Base-by-base conservation (phyloP, 2,329 filamentous ascomycete species). In the Microcyclospora pomicola region DNA sequence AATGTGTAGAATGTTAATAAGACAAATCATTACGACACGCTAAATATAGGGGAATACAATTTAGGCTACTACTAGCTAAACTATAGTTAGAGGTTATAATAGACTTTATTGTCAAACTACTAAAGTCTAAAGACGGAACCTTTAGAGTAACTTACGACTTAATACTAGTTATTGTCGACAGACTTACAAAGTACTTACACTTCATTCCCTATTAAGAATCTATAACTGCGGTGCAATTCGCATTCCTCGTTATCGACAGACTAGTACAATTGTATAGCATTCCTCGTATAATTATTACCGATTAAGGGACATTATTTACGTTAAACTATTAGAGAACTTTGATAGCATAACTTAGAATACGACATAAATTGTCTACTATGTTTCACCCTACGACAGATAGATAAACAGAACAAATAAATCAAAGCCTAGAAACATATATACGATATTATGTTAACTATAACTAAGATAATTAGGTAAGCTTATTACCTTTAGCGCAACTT, bases 381-480 rank as follows among this genome's bases (percentile, higher is more conserved):
- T 54, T 49, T 37, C 43, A 59, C 38, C 40, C 42, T 3, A 27
- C 54, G 38, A 55, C 47, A 2, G 44, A 59, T 39, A n/a, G n/a
- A n/a, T n/a, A n/a, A n/a, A n/a, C n/a, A n/a, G n/a, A n/a, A n/a
- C n/a, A n/a, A n/a, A n/a, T n/a, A n/a, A n/a, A n/a, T n/a, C n/a
- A n/a, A n/a, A n/a, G n/a, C n/a, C n/a, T n/a, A n/a, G n/a, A n/a
- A n/a, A n/a, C n/a, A n/a, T n/a, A n/a, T n/a, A n/a, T n/a, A n/a
- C n/a, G n/a, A n/a, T n/a, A n/a, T n/a, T n/a, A n/a, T n/a, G n/a
- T n/a, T n/a, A n/a, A n/a, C n/a, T n/a, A n/a, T n/a, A n/a, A n/a
- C n/a, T n/a, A n/a, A n/a, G n/a, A n/a, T n/a, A n/a, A n/a, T n/a
- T n/a, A n/a, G n/a, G n/a, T n/a, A n/a, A n/a, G n/a, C n/a, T n/a